These are phyloP conservation scores for Candida hungchunana DNA, from an alignment of 805 yeast species.

Conservation along the genomic window DNA sequence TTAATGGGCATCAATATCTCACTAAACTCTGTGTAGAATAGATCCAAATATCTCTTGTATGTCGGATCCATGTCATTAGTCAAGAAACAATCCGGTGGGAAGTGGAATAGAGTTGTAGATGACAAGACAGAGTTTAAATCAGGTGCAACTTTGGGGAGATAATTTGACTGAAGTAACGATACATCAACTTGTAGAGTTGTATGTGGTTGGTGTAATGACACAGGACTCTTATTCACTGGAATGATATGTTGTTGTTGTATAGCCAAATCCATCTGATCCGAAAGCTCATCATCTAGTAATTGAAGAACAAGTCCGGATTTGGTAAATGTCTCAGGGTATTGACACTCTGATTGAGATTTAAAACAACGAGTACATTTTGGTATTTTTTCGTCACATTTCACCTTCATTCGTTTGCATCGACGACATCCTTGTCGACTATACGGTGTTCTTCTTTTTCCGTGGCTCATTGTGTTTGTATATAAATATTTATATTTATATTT, in stretches of 20 bases:
- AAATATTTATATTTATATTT: too few species aligned
- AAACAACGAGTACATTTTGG: conserved; percentile 18
- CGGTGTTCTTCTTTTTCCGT: conserved; percentile 6
- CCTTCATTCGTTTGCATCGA: conserved; percentile 40
- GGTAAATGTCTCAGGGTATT: conserved; percentile 4
- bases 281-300: conserved; percentile 20
- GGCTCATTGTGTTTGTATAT: background rate
- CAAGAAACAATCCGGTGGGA: conserved; percentile 17
- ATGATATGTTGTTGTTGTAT: too few species aligned
- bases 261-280: conserved; percentile 17
- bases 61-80: conserved; percentile 14
- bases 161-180: conserved; percentile 4
- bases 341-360: conserved; percentile 6
- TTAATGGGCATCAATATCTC: conserved; percentile 22
- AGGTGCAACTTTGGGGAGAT: conserved; percentile 2
- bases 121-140: too few species aligned
- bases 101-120: conserved; percentile 16
- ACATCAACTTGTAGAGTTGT: conserved; percentile 7
- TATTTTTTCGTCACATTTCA: conserved; percentile 27
- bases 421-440: conserved; percentile 35
- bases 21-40: conserved; percentile 23
- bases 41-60: conserved; percentile 20
- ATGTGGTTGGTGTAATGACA: too few species aligned
- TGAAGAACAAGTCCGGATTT: conserved; percentile 10
- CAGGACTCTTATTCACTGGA: conserved; percentile 4